Base-by-base conservation (phyloP, 177 flowering plant genomes). In the Vitis hybrid region DNA sequence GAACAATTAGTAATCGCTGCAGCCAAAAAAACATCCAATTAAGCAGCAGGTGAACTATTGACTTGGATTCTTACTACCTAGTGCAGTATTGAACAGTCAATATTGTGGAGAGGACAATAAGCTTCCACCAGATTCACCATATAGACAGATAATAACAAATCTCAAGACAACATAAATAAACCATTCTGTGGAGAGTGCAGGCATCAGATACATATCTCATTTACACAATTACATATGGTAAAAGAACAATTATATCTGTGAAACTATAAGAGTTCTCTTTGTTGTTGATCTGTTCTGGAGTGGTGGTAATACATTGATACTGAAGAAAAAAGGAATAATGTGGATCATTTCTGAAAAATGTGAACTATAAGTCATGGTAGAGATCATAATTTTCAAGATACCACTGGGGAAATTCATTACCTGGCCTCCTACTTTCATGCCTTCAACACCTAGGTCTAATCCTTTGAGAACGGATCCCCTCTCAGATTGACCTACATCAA, bases 401-500 rank as follows among this genome's bases (percentile, higher is more conserved):
- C 3, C 2, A 50, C 14, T 20, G 45, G 19, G 7, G 0, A 50
- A 51, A 45, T 49, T n/a, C 10, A 82, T 86, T 70, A 92, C 98
- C 95, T 92, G 97, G 15, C 98, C 98, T 68, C 97, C 97, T 1
- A 92, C 97, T 5, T 79, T 80, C 99, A 94, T 92, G 80, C 99
- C 99, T 85, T 87, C 55, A 67, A 92, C 97, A 53, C 99, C 99
- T 20, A 91, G 75, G 73, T 94, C 99, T 68, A 94, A 81, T 65
- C 99, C 99, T 80, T 87, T 90, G 49, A 94, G 92, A 55, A 94
- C 97, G 3, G 59, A 31, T 59, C 99, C 97, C 65, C 85, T 85
- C 80, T 88, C 97, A 29, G 99, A 94, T 67, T 94, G 88, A 61
- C 99, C 99, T 62, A 94, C 95, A 76, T 92, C 97, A 82, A 94